phyloP scores from a whole-genome alignment of 1,139 yeast species.

The Geotrichum reessii region DNA sequence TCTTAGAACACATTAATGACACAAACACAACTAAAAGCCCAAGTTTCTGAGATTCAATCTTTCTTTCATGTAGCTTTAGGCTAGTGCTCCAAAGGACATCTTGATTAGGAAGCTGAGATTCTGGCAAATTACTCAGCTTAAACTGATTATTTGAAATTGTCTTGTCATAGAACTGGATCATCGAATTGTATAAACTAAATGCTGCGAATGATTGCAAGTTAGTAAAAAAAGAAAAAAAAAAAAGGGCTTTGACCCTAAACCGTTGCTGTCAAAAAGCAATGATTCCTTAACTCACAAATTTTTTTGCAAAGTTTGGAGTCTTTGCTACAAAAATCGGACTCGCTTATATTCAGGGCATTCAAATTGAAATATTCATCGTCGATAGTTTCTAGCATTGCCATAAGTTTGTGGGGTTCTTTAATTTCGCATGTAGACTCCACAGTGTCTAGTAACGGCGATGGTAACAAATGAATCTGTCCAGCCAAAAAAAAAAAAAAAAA shows the following conservation, averaged over 20 bases:
- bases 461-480: neutral
- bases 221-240: neutral
- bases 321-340: neutral
- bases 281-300: constrained; percentile 2
- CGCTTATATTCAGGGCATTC: neutral
- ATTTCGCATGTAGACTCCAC: neutral
- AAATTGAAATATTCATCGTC: constrained; percentile 10
- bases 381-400: constrained; percentile 11
- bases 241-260: neutral
- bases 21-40: constrained; percentile 4
- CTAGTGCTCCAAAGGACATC: neutral
- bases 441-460: neutral
- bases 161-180: constrained; percentile 2
- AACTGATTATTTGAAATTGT: neutral
- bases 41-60: constrained; percentile 2
- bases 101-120: neutral
- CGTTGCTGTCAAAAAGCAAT: neutral
- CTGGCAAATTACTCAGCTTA: neutral
- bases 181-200: neutral
- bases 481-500: neutral
- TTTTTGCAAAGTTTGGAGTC: constrained; percentile 2
- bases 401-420: neutral
- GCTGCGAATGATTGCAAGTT: neutral
- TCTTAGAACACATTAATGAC: constrained; percentile 1
- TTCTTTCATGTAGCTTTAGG: neutral